These are phyloP conservation scores for Mucor lusitanicus DNA, from an alignment of 371 early-diverging fungal genomes.

Conservation along the genomic window DNA sequence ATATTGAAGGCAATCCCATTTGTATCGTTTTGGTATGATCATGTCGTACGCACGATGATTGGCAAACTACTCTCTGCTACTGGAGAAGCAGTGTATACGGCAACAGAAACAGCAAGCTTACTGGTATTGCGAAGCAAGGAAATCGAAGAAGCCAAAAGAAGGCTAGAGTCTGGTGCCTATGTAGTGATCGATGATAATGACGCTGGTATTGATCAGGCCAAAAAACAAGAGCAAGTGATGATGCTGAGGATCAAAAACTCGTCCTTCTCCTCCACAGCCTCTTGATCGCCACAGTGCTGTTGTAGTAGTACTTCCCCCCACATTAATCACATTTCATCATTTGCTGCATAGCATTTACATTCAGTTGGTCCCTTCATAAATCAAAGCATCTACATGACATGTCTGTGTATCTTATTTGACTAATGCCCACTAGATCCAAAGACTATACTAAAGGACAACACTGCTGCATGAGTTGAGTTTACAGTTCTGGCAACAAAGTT, in stretches of 20 bases:
- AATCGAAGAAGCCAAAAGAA: conserved; percentile 27
- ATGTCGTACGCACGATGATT: conserved; percentile 51
- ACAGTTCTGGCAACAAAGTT: neutral
- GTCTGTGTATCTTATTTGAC: no score
- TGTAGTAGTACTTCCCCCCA: no score
- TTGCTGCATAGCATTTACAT: no score
- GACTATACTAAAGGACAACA: neutral
- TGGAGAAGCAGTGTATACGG: conserved; percentile 56
- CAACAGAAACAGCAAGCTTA: conserved; percentile 38
- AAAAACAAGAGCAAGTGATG: neutral
- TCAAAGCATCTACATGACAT: no score
- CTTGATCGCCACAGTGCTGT: neutral
- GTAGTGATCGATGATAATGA: neutral
- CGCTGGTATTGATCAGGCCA: neutral
- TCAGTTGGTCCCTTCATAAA: no score
- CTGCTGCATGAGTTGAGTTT: neutral
- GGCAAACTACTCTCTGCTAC: conserved; percentile 53
- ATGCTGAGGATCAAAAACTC: conserved; percentile 11
- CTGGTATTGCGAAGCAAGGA: conserved; percentile 26
- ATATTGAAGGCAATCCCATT: conserved; percentile 58
- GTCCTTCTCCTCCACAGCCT: neutral
- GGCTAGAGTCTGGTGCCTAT: conserved; percentile 4
- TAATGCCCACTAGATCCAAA: no score
- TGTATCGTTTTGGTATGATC: conserved; percentile 63
- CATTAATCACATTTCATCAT: no score